A percentile compares a stretch with the other conserved stretches of the same genome.
These are phyloP conservation scores for Pseudocercospora macadamiae DNA, from an alignment of 2,329 filamentous ascomycete genomes.

Conservation along the genomic window DNA sequence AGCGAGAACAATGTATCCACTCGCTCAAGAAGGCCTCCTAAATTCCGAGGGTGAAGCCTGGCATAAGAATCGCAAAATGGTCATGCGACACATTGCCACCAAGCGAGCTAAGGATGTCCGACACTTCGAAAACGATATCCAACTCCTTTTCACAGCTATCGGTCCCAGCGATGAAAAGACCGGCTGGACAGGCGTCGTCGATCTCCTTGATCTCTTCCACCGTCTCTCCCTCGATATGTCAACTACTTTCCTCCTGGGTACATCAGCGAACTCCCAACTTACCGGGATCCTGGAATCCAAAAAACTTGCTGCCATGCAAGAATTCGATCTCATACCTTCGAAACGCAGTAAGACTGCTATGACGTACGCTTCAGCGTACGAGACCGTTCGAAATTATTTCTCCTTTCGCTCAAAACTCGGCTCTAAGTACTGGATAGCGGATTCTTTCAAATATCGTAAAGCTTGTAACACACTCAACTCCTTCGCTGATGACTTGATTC, in stretches of 20 bases:
- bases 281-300: slow-evolving; percentile 23
- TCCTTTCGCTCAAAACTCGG: slow-evolving; percentile 26
- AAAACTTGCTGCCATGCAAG: slow-evolving; percentile 25
- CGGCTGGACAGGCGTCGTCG: slow-evolving; percentile 31
- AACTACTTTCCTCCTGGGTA: slow-evolving; percentile 39
- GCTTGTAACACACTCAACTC: slow-evolving; percentile 37
- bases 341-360: slow-evolving; percentile 14
- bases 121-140: slow-evolving; percentile 21
- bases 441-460: slow-evolving; percentile 44
- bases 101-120: slow-evolving; percentile 24
- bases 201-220: slow-evolving; percentile 40
- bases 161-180: slow-evolving; percentile 13
- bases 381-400: slow-evolving; percentile 30
- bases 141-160: slow-evolving; percentile 23
- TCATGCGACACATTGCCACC: slow-evolving; percentile 25
- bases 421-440: slow-evolving; percentile 47
- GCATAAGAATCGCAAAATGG: slow-evolving; percentile 27
- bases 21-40: slow-evolving; percentile 27
- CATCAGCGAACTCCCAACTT: slow-evolving; percentile 31
- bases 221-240: slow-evolving; percentile 42
- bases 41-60: slow-evolving; percentile 25
- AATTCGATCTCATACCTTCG: slow-evolving; percentile 27
- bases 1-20: slow-evolving; percentile 24
- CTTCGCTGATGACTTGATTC: slow-evolving; percentile 26
- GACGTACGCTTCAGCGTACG: slow-evolving; percentile 25